These are phyloP conservation scores for Xylaria sp. DNA, from an alignment of 2,329 filamentous ascomycete species.

Conservation along the genomic window DNA sequence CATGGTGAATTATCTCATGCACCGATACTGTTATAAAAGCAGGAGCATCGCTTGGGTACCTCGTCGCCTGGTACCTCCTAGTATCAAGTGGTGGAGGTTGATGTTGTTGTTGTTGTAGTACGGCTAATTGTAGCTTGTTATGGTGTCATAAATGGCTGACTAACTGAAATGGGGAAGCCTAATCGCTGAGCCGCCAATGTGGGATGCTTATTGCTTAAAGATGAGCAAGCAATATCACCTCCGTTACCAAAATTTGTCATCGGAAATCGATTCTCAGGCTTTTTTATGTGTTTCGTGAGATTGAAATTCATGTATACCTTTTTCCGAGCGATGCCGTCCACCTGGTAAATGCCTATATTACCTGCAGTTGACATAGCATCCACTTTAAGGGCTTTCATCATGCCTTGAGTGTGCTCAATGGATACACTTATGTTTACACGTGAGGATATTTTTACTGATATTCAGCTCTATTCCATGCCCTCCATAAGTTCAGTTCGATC, in stretches of 20 bases:
- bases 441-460: not conserved
- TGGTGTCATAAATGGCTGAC: conserved; percentile 22
- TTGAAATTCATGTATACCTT: not conserved
- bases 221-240: not conserved
- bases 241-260: no score
- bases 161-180: conserved; percentile 12
- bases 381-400: not conserved
- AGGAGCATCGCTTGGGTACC: not conserved
- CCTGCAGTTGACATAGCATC: not conserved
- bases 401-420: not conserved
- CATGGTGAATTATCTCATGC: conserved; percentile 20
- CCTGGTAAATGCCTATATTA: no score
- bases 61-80: not conserved
- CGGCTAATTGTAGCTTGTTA: conserved; percentile 29
- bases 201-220: not conserved
- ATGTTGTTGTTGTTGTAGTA: not conserved
- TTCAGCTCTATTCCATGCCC: conserved; percentile 75
- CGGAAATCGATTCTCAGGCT: no score
- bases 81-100: not conserved
- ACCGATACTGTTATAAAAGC: not conserved
- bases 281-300: not conserved
- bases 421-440: conserved; percentile 12
- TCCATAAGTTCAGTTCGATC: conserved; percentile 92
- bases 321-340: not conserved
- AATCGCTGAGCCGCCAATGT: not conserved